Evolutionary conservation across 257 asterid genomes (phyloP).

Genomic region (Paulownia fortunei): DNA sequence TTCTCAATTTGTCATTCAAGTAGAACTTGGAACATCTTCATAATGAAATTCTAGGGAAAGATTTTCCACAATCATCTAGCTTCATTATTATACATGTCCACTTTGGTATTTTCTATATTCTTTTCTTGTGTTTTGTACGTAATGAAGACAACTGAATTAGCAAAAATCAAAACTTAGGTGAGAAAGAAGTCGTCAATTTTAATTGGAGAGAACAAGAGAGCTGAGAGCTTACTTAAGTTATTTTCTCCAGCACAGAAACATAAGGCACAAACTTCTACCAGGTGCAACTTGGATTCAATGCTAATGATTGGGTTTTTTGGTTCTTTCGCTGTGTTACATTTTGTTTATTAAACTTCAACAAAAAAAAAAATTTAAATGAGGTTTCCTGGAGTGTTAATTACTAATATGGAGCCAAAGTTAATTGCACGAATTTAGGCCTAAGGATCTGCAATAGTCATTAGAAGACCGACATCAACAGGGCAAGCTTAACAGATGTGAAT

Average conservation of each 20-base stretch:
- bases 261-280: background rate
- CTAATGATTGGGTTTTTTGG: background rate
- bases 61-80: slow-evolving; percentile 5
- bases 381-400: background rate
- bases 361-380: background rate
- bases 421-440: too few relatives aligned
- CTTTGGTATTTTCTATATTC: background rate
- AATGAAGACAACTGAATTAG: background rate
- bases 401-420: background rate
- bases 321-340: background rate
- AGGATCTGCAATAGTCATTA: too few relatives aligned
- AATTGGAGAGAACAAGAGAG: background rate
- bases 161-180: background rate
- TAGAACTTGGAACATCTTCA: background rate
- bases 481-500: background rate
- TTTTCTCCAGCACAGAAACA: background rate
- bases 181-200: background rate
- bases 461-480: background rate
- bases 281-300: background rate
- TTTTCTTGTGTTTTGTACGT: background rate
- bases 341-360: background rate
- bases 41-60: background rate
- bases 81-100: background rate
- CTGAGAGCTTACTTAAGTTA: background rate
- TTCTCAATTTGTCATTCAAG: background rate